A percentile compares a stretch with the other conserved stretches of the same genome.
Evolutionary conservation across 495 filamentous ascomycete genomes (phyloP).

Genomic region (Trichoderma erinaceum): DNA sequence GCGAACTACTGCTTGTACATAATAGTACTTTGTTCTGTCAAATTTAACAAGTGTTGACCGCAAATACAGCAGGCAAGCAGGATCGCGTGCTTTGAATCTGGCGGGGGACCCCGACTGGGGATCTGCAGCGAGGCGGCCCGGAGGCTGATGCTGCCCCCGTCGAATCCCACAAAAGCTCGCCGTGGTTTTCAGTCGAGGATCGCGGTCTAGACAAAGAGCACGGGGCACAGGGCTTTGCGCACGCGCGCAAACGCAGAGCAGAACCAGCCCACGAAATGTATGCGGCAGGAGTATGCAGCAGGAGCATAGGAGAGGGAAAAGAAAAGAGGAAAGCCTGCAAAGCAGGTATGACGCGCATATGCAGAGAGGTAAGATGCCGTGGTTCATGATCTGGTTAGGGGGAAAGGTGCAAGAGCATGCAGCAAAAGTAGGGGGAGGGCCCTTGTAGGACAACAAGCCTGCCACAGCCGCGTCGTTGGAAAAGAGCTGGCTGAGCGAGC

Average conservation of each 20-base stretch:
- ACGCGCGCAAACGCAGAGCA: not conserved
- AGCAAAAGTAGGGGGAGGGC: not conserved
- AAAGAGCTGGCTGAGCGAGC: not conserved
- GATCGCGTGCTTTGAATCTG: not conserved
- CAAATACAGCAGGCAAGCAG: not conserved
- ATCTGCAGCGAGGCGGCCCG: constrained; percentile 9
- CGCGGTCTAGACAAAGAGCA: constrained; percentile 3
- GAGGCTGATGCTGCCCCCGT: constrained; percentile 9
- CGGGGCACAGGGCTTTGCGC: not conserved
- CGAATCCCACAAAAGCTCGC: not conserved
- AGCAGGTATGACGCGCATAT: constrained; percentile 13
- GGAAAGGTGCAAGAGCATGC: not conserved
- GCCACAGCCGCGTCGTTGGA: not conserved
- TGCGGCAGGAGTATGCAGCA: not conserved
- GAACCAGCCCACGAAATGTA: not conserved
- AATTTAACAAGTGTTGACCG: constrained; percentile 1
- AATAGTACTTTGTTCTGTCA: not conserved
- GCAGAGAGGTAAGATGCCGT: not conserved
- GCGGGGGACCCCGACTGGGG: not conserved
- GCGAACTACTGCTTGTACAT: not conserved
- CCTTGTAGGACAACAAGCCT: constrained; percentile 2
- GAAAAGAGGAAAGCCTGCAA: not conserved
- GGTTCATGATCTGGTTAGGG: not conserved
- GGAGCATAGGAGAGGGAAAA: not conserved
- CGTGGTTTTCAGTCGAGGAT: constrained; percentile 10